Base-by-base conservation (phyloP, 2,329 filamentous ascomycete species). In the Verticillium tricorpus region DNA sequence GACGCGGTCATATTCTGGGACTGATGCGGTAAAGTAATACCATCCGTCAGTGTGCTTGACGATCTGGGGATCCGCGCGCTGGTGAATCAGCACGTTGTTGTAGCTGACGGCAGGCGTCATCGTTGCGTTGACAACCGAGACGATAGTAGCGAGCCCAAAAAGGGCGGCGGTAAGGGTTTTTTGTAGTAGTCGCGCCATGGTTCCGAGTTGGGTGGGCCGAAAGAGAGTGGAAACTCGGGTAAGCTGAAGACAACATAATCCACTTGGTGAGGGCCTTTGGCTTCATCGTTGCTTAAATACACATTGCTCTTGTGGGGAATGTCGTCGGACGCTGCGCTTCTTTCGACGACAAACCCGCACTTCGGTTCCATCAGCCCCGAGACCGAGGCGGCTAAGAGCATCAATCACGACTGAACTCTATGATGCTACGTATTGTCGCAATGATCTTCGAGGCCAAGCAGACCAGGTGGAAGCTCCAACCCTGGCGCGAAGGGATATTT, bases 41-140 rank as follows among this genome's bases (percentile, higher is more conserved):
- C 59, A 61, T 9, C 66, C 66, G 37, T 67, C 62, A 1, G 61
- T 69, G 64, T 73, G 71, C 65, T 71, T 72, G 62, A 64, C 25
- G 61, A 72, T 70, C 52, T 72, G 69, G 11, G 70, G 71, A 54
- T 72, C 71, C 31, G 71, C 70, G 14, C 70, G 69, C 60, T 71
- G 67, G 22, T 66, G 57, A 17, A 69, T 63, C n/a, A 73, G 68
- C 12, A 68, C 61, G 67, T 72, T 72, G 60, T 55, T 67, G 62
- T 72, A 72, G 63, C 17, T 65, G n/a, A 68, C 65, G 8, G 70
- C 61, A 14, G 69, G 67, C 14, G 69, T 22, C 45, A 52, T 68
- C 28, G 52, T 32, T 45, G 56, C 22, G 28, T 25, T 19, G 2
- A 15, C 28, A 25, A 34, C 9, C 12, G 54, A 56, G 25, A 34